Base-by-base conservation (phyloP, 176 grass and related monocot genomes). In the Bothriochloa decipiens region DNA sequence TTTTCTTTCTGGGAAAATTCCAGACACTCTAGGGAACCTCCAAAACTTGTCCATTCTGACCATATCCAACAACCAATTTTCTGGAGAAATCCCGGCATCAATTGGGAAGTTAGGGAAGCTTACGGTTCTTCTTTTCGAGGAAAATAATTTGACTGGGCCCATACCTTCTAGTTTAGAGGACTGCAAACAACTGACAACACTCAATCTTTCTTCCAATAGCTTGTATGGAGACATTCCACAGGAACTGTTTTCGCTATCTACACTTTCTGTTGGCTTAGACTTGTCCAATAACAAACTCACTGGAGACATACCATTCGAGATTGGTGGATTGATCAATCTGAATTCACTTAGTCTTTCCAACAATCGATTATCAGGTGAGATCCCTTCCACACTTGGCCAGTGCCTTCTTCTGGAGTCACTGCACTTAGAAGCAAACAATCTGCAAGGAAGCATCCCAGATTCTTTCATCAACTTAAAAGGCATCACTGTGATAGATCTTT, bases 401-500 rank as follows among this genome's bases (percentile, higher is more conserved):
- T 61, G 85, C 41, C 73, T 86, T 16, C 23, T 87, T 12, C 5
- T 82, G 7, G 6, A 87, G 2, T 63, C 43, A 0, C n/a, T 87
- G 0, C 17, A 79, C n/a, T 27, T 91, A 68, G 83, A 85, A 57
- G 70, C 12, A 11, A 87, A 91, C 22, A n/a, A 37, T 15, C 71
- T 87, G 11, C n/a, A 22, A 0, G 68, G 84, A 20, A 68, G 65
- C 33, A 84, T 87, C 12, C 80, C 89, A 74, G 1, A 23, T 27
- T 16, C 77, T 15, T 42, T 90, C 26, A 65, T 35, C 12, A 65
- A 11, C 11, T 68, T 90, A 27, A 14, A 11, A 41, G 78, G 61
- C 43, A 55, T 91, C 13, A 26, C 78, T 28, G 65, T 69, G n/a
- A 65, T 87, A 26, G 82, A 91, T 80, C 37, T 87, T 15, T 91